Percentiles rank a stretch among this genome's conserved stretches.
These are phyloP conservation scores for Alternaria sp. DNA, from an alignment of 2,329 filamentous ascomycete species.

Conservation along the genomic window DNA sequence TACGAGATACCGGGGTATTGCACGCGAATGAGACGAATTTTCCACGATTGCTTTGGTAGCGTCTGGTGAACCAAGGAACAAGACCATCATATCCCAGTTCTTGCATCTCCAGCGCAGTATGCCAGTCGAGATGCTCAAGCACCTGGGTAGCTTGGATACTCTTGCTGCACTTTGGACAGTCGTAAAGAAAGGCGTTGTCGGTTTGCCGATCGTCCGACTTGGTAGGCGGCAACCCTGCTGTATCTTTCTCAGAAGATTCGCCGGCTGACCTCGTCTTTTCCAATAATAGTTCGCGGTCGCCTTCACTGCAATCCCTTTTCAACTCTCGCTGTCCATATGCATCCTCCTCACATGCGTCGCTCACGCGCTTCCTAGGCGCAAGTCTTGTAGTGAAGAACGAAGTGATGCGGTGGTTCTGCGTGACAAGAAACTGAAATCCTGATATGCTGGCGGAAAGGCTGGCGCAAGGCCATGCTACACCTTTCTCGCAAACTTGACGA, in stretches of 20 bases:
- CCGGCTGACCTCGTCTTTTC: background rate
- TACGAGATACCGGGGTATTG: background rate
- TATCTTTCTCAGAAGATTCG: background rate
- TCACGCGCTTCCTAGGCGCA: background rate
- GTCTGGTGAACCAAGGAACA: background rate
- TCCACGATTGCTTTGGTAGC: background rate
- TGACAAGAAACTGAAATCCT: background rate
- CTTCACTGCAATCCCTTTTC: too few species aligned
- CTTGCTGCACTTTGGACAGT: background rate
- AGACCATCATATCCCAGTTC: background rate
- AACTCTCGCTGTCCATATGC: too few species aligned
- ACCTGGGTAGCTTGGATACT: background rate
- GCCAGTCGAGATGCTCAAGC: background rate
- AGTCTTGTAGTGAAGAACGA: background rate
- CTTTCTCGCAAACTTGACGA: conserved; percentile 78
- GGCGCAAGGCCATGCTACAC: conserved; percentile 86
- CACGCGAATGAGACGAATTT: background rate
- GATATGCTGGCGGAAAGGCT: conserved; percentile 83
- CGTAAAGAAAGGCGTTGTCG: background rate
- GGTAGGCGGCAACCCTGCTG: background rate
- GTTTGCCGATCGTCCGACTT: background rate
- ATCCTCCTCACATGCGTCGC: too few species aligned
- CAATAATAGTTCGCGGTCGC: background rate
- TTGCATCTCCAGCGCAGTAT: background rate
- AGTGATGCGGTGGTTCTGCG: background rate